These are phyloP conservation scores for Sisymbrium altissimum DNA, from an alignment of 345 rosid genomes.

Conservation along the genomic window DNA sequence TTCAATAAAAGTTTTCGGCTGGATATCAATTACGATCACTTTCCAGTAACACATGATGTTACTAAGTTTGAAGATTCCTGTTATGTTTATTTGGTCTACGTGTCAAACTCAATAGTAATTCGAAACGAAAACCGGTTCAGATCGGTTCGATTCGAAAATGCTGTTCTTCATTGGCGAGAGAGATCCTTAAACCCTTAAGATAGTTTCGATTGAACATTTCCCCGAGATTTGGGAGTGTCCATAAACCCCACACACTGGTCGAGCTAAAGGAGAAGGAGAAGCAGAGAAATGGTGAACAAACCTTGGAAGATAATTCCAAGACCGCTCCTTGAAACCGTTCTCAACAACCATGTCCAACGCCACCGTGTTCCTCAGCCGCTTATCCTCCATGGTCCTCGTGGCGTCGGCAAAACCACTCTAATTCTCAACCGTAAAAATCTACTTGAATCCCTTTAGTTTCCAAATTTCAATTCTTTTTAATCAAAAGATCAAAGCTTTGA, in stretches of 20 bases:
- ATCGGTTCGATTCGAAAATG: conserved; percentile 1
- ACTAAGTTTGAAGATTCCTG: not conserved
- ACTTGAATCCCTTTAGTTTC: not conserved
- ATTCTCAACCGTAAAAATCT: conserved; percentile 65
- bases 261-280: not conserved
- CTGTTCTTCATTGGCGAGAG: conserved; percentile 7
- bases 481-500: conserved; percentile 5
- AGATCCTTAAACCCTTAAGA: conserved; percentile 24
- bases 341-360: conserved; percentile 91
- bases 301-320: conserved; percentile 88
- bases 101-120: not conserved
- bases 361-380: conserved; percentile 96
- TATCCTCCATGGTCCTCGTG: conserved; percentile 95
- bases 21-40: not conserved
- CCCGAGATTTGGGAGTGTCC: conserved; percentile 34
- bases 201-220: conserved; percentile 4
- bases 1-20: not conserved
- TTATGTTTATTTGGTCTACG: not conserved
- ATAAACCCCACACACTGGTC: conserved; percentile 13
- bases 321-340: conserved; percentile 74
- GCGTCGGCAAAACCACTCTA: conserved; percentile 95
- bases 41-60: not conserved
- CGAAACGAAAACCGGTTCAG: not conserved
- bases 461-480: not conserved
- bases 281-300: conserved; percentile 61